A percentile compares a stretch with the other conserved stretches of the same genome.
These are phyloP conservation scores for Pyricularia grisea DNA, from an alignment of 2,329 filamentous ascomycete species.

Conservation along the genomic window DNA sequence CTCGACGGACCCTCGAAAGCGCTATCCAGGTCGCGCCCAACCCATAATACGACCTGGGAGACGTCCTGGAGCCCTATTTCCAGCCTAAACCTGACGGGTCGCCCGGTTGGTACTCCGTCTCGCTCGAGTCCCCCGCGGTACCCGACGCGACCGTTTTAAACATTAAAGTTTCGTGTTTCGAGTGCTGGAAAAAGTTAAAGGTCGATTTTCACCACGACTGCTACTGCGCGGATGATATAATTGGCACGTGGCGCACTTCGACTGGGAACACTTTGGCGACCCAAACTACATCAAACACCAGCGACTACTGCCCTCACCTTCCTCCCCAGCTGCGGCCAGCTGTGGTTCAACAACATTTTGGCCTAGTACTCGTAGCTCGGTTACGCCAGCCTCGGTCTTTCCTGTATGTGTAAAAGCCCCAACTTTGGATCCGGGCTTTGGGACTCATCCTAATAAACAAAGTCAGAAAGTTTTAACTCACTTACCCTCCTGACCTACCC, in stretches of 20 bases:
- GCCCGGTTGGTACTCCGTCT: not conserved
- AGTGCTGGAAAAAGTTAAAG: not conserved
- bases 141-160: not conserved
- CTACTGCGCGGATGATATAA: not conserved
- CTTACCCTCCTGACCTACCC: no score
- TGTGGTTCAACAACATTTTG: slow-evolving; percentile 6
- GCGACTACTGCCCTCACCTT: not conserved
- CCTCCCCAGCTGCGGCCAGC: slow-evolving; percentile 6
- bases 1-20: not conserved
- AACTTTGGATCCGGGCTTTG: slow-evolving; percentile 3
- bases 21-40: not conserved
- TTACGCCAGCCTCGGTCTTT: not conserved
- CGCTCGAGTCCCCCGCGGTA: not conserved
- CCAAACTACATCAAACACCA: not conserved
- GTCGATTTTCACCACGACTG: not conserved
- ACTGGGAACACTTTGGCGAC: not conserved
- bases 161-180: not conserved
- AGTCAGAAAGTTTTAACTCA: no score
- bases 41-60: not conserved
- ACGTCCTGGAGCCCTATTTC: not conserved
- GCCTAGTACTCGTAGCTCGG: slow-evolving; percentile 3
- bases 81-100: not conserved
- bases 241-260: no score
- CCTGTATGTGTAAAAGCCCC: slow-evolving; percentile 1
- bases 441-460: not conserved